These are phyloP conservation scores for Hawksworthiomyces lignivorus DNA, from an alignment of 2,329 filamentous ascomycete species.

Conservation along the genomic window DNA sequence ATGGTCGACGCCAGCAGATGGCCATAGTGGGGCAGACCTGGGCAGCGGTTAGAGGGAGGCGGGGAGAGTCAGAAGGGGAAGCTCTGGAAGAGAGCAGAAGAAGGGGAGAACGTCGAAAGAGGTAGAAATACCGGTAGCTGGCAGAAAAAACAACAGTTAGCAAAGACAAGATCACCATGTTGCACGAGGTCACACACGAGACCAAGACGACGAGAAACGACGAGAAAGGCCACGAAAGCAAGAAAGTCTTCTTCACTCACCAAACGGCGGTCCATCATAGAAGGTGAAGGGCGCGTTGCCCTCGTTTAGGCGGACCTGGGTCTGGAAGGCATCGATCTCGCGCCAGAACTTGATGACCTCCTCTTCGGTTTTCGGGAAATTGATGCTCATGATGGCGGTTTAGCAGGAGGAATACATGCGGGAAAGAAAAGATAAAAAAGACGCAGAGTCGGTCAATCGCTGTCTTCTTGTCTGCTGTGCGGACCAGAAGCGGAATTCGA, in stretches of 20 bases:
- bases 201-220: no score
- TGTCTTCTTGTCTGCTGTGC: no score
- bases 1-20: slow-evolving; percentile 88
- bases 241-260: slow-evolving; percentile 31
- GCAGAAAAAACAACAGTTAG: background rate
- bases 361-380: slow-evolving; percentile 90
- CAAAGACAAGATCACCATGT: no score
- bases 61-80: background rate
- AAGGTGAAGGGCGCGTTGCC: slow-evolving; percentile 84
- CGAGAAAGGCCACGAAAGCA: background rate
- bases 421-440: background rate
- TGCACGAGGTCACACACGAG: no score
- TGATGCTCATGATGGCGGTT: slow-evolving; percentile 57
- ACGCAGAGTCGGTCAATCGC: background rate
- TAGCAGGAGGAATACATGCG: background rate
- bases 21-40: slow-evolving; percentile 43
- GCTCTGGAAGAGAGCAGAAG: background rate
- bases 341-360: slow-evolving; percentile 77
- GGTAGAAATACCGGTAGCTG: slow-evolving; percentile 2
- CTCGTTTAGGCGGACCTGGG: slow-evolving; percentile 66
- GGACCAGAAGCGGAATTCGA: no score
- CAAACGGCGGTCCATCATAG: slow-evolving; percentile 81
- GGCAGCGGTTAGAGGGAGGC: slow-evolving; percentile 4
- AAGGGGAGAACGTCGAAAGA: background rate
- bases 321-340: slow-evolving; percentile 84